Base-by-base conservation (phyloP, 352 stramenopile genomes). In the Saprolegnia parasitica region DNA sequence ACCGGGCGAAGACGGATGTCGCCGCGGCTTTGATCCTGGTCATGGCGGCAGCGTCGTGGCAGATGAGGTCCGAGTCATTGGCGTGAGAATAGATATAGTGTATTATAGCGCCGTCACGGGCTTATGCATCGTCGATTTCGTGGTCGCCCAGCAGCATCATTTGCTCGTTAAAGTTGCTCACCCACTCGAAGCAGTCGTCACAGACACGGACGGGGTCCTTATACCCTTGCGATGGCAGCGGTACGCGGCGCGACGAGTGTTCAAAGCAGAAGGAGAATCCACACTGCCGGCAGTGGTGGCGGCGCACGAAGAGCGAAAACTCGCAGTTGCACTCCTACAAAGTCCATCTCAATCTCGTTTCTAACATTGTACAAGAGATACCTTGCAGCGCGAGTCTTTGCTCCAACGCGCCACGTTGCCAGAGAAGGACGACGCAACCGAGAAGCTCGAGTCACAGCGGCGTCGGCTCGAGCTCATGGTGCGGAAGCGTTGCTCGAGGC, bases 211-310 rank as follows among this genome's bases (percentile, higher is more conserved):
- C 82, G 21, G 80, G 78, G 54, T 89, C 77, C 65, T 75, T 76
- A 73, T 93, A 93, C 37, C 87, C 87, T 32, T 91, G 76, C 13
- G 78, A 78, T 40, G 83, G 76, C 23, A 95, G 79, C 46, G 77
- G 73, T 65, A 93, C 60, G 65, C 86, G 84, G 13, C 84, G 76
- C 24, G 81, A 90, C 71, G 85, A 93, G 77, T 93, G 86, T 65
- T 93, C 85, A 54, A 81, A 91, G 76, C 87, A 95, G 65, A 93
- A 95, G 71, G 85, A 91, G 66, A 90, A 78, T 40, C 85, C 85
- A 67, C 87, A 95, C 71, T 79, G 81, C 45, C 87, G 87, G 65
- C 87, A 95, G 72, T 95, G 86, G 73, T 95, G 87, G 29, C 87
- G 87, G 42, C 86, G 81, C 55, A 76, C 78, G 20, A 95, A 74